Conservation (phyloP, 106 monocot genomes). For the Vanilla planifolia region DNA sequence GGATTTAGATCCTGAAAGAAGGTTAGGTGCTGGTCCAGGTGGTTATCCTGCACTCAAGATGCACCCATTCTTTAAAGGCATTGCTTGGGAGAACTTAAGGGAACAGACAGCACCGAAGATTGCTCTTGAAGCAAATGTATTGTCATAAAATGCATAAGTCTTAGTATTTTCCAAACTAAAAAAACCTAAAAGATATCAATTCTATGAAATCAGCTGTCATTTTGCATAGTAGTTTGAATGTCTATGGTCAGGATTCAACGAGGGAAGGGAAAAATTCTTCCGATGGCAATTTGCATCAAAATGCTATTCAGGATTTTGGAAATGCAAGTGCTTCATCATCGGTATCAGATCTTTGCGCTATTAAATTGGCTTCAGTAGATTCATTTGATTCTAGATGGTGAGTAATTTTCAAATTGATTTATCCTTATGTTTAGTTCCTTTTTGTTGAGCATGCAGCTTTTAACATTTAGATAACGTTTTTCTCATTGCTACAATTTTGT, state of each 20-base stretch:
- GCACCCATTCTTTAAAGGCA: slow-evolving; percentile 68
- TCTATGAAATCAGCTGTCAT: neutral
- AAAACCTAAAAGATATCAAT: neutral
- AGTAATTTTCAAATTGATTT: too few relatives aligned
- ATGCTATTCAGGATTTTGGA: slow-evolving; percentile 8
- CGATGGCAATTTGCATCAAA: slow-evolving; percentile 25
- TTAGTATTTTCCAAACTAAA: neutral
- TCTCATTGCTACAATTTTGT: too few relatives aligned
- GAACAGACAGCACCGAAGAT: slow-evolving; percentile 34
- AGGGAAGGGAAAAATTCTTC: slow-evolving; percentile 51
- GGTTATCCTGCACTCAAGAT: slow-evolving; percentile 57
- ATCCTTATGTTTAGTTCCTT: too few relatives aligned
- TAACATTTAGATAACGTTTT: too few relatives aligned
- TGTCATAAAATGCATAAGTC: neutral
- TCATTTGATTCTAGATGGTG: slow-evolving; percentile 98
- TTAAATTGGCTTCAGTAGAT: slow-evolving; percentile 69
- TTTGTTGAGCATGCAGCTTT: too few relatives aligned
- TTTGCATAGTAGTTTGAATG: slow-evolving; percentile 44
- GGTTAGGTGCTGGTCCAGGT: slow-evolving; percentile 51
- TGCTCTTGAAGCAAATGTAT: slow-evolving; percentile 38
- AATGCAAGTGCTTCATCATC: slow-evolving; percentile 30
- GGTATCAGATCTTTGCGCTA: slow-evolving; percentile 15
- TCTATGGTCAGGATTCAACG: slow-evolving; percentile 40
- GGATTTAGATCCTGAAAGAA: slow-evolving; percentile 59
- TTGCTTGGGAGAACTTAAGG: slow-evolving; percentile 49